phyloP scores from a whole-genome alignment of 768 basidiomycete genomes.

The Tulasnella sp. region DNA sequence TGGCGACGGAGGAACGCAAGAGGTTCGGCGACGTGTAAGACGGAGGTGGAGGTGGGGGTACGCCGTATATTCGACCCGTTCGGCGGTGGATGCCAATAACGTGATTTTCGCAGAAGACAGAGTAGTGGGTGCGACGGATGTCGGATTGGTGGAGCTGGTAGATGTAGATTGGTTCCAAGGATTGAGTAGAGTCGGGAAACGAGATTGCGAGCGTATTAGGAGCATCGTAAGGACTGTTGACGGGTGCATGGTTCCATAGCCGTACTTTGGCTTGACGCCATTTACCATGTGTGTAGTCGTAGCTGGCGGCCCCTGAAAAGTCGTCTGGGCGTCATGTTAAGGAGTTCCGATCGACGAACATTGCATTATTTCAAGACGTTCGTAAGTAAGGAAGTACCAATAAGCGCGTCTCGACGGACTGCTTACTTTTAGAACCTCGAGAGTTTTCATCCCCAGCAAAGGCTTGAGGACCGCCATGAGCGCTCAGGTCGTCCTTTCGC shows the following conservation, averaged over 20 bases:
- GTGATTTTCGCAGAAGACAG: constrained; percentile 64
- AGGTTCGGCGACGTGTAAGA: not conserved
- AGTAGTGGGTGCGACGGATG: constrained; percentile 62
- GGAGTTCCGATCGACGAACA: not conserved
- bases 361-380: not conserved
- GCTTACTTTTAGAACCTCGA: not conserved
- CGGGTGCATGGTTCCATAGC: not conserved
- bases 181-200: not conserved
- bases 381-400: not conserved
- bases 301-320: not conserved
- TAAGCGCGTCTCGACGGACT: not conserved
- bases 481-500: not conserved
- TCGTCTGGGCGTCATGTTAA: not conserved
- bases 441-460: not conserved
- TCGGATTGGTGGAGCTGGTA: constrained; percentile 69
- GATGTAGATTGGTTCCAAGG: constrained; percentile 53
- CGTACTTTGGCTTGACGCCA: not conserved
- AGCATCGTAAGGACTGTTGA: not conserved
- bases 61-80: not conserved
- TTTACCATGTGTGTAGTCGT: not conserved
- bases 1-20: not conserved
- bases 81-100: constrained; percentile 60
- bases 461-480: not conserved
- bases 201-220: not conserved
- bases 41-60: not conserved